A percentile compares a stretch with the other conserved stretches of the same genome.
phyloP scores from a whole-genome alignment of 768 basidiomycete species.

The Amanita polypyramis region DNA sequence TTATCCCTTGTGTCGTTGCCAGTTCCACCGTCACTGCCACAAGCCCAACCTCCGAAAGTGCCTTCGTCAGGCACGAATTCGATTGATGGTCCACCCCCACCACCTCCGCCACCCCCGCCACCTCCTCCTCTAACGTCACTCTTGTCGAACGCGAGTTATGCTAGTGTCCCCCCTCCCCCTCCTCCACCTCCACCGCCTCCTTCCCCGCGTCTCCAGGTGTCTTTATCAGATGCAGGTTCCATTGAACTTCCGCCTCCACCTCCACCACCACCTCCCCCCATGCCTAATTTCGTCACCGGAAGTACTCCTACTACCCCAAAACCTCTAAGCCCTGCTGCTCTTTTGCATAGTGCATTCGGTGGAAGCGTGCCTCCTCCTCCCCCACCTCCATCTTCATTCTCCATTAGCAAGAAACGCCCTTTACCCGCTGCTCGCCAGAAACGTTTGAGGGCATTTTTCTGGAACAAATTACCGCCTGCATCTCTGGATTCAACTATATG shows the following conservation, averaged over 20 bases:
- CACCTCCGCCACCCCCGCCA: conserved; percentile 10
- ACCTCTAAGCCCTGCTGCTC: not conserved
- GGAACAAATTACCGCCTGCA: conserved; percentile 63
- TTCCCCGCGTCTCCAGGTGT: conserved; percentile 15
- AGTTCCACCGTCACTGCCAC: conserved; percentile 9
- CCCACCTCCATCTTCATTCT: conserved; percentile 16
- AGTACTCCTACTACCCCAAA: not conserved
- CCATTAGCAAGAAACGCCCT: conserved; percentile 26
- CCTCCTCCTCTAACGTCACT: conserved; percentile 13
- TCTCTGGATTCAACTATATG: conserved; percentile 51
- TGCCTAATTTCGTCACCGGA: conserved; percentile 12
- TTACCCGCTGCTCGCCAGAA: conserved; percentile 19
- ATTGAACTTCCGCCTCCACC: conserved; percentile 7
- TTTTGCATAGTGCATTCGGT: not conserved
- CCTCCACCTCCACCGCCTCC: conserved; percentile 12
- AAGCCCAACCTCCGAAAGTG: conserved; percentile 11
- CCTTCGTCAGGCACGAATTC: conserved; percentile 14
- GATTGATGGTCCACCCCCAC: conserved; percentile 4
- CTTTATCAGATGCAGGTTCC: not conserved
- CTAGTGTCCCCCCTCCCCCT: conserved; percentile 8
- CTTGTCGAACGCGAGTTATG: conserved; percentile 12
- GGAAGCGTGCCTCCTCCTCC: conserved; percentile 16
- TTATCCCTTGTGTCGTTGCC: conserved; percentile 5
- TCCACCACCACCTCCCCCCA: conserved; percentile 14
- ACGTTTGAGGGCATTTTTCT: conserved; percentile 79